Evolutionary conservation across 371 early-diverging fungal species (phyloP), one percentile per base, ranked within the genome.

Genomic region (Rhizomucor pusillus): DNA sequence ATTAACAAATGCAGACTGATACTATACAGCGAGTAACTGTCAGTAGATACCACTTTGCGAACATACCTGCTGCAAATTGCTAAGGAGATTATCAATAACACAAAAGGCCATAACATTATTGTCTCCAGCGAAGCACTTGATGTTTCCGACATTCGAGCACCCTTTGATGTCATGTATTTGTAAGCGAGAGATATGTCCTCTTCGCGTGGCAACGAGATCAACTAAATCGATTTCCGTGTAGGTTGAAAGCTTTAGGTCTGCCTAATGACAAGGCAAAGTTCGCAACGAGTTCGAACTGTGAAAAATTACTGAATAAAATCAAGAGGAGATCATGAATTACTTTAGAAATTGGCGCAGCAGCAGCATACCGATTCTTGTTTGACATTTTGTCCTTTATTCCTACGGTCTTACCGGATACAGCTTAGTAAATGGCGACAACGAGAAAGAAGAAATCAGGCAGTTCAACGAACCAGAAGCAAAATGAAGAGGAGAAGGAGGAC

Each of bases 241-340:
- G 73, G 46, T 61, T 65, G 10, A 69, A 69, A 56, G 61, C 67
- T 12, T 44, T 73, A 10, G 69, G 73, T 35, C 58, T 73, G 35
- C 59, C 73, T 19, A 69, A 73, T 37, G 69, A 73, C 37, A 59
- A 66, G 41, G 69, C 73, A 2, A 64, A 69, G 39, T 63, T 66
- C 35, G 48, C 60, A 11, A 62, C 59, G 1, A 56, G 59, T 45
- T 63, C 57, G 43, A 48, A 72, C 43, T 58, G 72, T 22, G 63
- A 65, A 36, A 51, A 56, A 20, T 23, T 71, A 2, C 12, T 67
- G 18, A 40, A 44, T 35, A 44, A 48, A 29, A 16, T 46, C 24
- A 34, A 47, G 37, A 29, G 16, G 5, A 47, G 23, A 23, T 12
- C 22, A 19, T 46, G n/a, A 12, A 18, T 29, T n/a, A n/a, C n/a